Evolutionary conservation across 2,329 filamentous ascomycete species (phyloP), one percentile per base, ranked within the genome.

Genomic region (Xenoacremonium recifei): DNA sequence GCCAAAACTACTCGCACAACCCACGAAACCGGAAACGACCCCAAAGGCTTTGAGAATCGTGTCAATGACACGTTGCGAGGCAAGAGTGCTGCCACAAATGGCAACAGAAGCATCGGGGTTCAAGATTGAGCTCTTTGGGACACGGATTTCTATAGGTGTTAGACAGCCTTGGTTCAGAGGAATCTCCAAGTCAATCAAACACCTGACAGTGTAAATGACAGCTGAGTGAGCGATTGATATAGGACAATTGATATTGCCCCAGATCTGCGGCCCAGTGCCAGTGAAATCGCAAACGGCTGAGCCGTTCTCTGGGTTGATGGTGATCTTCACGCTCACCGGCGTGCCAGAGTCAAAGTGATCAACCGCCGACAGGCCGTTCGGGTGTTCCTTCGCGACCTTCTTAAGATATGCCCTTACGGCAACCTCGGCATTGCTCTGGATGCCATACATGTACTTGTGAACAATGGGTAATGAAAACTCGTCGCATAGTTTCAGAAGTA

Each of bases 71-170:
- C 63, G 57, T 47, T 66, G 62, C 10, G 55, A 61, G 4, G 61
- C 62, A 4, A 64, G 49, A 1, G 89, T 84, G 55, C 88, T 89
- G n/a, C 86, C 86, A 23, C 61, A 62, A 35, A 66, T 59, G 2
- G 65, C 66, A 2, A 59, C 64, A 0, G 49, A 44, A 0, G 64
- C 54, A 0, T 54, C 57, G 2, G 66, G 66, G 16, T 61, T 61
- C 2, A 69, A 55, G n/a, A 68, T 48, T 2, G 55, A 57, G 9
- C 58, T 56, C 11, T 44, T 40, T 3, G 66, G 66, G 1, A 65
- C 54, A n/a, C 45, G 42, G 21, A 69, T 57, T 16, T 61, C 50
- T 12, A 67, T 59, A 1, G 66, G 65, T 2, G 51, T 39, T 4
- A 69, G 53, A 34, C 65, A 68, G 17, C 66, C 67, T 45, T 69